Conservation (phyloP, 495 filamentous ascomycete species). For the Pyrenopolyporus hunteri region DNA sequence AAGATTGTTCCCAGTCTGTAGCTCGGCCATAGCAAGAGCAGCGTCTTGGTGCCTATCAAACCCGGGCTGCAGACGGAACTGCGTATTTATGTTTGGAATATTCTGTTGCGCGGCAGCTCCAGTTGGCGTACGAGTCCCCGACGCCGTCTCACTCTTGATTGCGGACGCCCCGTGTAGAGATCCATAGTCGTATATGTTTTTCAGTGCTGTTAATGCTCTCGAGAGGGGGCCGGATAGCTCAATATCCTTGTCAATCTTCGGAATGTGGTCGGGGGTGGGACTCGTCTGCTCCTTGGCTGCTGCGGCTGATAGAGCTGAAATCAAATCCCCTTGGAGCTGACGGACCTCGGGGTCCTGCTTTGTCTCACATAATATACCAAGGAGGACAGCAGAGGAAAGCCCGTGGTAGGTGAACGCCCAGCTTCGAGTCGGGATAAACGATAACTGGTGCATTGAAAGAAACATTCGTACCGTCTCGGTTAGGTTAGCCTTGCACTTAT, state of each 20-base stretch:
- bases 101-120: slow-evolving; percentile 20
- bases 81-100: slow-evolving; percentile 27
- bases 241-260: slow-evolving; percentile 57
- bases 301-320: slow-evolving; percentile 60
- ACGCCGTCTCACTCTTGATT: slow-evolving; percentile 50
- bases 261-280: slow-evolving; percentile 52
- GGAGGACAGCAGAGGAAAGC: slow-evolving; percentile 66
- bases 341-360: slow-evolving; percentile 61
- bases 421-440: slow-evolving; percentile 66
- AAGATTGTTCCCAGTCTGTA: slow-evolving; percentile 54
- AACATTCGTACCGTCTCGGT: slow-evolving; percentile 72
- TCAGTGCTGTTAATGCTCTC: slow-evolving; percentile 58
- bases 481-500: slow-evolving; percentile 65
- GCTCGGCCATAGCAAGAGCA: slow-evolving; percentile 60
- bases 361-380: slow-evolving; percentile 68
- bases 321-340: slow-evolving; percentile 61
- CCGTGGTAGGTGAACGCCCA: slow-evolving; percentile 72
- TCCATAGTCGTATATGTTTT: slow-evolving; percentile 64
- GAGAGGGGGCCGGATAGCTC: slow-evolving; percentile 61
- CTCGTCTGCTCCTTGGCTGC: slow-evolving; percentile 59
- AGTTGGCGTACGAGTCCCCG: slow-evolving; percentile 52
- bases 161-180: slow-evolving; percentile 47
- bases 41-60: slow-evolving; percentile 60
- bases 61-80: slow-evolving; percentile 40
- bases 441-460: slow-evolving; percentile 69